Base-by-base conservation (phyloP, 495 filamentous ascomycete genomes). In the Amorphotheca resinae region DNA sequence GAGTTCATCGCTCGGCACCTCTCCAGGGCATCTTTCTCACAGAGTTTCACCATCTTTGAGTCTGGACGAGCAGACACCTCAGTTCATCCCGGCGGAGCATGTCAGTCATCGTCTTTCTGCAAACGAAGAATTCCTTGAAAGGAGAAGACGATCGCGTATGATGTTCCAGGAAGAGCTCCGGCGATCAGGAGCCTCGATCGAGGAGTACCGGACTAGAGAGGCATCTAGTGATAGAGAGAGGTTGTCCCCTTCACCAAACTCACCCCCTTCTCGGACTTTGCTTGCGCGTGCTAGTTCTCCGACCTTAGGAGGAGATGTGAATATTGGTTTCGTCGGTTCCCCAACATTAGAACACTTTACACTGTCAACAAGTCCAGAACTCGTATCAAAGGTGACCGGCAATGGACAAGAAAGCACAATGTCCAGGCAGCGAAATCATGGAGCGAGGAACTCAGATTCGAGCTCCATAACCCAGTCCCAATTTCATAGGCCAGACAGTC, bases 71-170 rank as follows among this genome's bases (percentile, higher is more conserved):
- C 22, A 11, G 22, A 18, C 32, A n/a, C 30, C 41, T 14, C 45
- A 8, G 16, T 35, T 48, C n/a, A 55, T 55, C 17, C 37, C 40
- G 20, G 36, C 43, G 23, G 52, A 55, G 22, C 14, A 48, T 9
- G 45, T 51, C 6, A 22, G 36, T 15, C 35, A 15, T 26, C 52
- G 42, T 14, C 28, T 51, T 16, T 42, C n/a, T n/a, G 31, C 43
- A 16, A 51, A 55, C 36, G 52, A 55, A 1, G 39, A 49, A 9
- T 55, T 48, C 21, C 22, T 51, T 18, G 48, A 50, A 22, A 42
- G 45, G 40, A 14, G 48, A 21, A 30, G 45, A 18, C 41, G 37
- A 20, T 45, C 45, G n/a, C 41, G 42, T 16, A 31, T 51, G 9
- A 5, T 45, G 15, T 51, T 51, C 26, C 46, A 50, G 22, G 30